phyloP scores from a whole-genome alignment of 208 protist genomes.

The Crithidia expoeki region DNA sequence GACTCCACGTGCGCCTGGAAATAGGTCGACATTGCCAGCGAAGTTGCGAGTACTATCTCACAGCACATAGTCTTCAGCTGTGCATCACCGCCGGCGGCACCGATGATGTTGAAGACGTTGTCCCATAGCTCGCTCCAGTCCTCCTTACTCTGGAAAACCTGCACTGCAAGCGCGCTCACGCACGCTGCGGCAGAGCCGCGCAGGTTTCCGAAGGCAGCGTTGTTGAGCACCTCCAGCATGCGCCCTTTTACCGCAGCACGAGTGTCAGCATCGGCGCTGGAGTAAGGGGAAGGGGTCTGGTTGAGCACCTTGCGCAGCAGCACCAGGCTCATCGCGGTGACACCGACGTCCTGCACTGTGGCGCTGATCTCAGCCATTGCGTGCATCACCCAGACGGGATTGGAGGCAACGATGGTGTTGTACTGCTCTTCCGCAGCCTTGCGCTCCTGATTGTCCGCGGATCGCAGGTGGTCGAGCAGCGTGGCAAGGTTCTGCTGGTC shows the following conservation, averaged over 20 bases:
- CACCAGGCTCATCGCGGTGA: slow-evolving; percentile 63
- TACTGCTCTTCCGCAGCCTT: slow-evolving; percentile 80
- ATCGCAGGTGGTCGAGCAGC: slow-evolving; percentile 56
- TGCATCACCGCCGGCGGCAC: slow-evolving; percentile 38
- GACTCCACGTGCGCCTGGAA: slow-evolving; percentile 47
- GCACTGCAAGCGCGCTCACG: slow-evolving; percentile 71
- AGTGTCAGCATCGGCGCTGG: slow-evolving; percentile 40
- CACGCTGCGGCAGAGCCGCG: slow-evolving; percentile 71
- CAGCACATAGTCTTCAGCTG: slow-evolving; percentile 78
- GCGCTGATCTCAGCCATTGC: slow-evolving; percentile 64
- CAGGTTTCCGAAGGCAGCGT: slow-evolving; percentile 52
- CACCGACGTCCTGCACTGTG: slow-evolving; percentile 39
- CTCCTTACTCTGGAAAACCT: slow-evolving; percentile 63
- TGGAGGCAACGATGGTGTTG: slow-evolving; percentile 40
- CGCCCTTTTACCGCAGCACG: slow-evolving; percentile 56
- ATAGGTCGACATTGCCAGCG: slow-evolving; percentile 52
- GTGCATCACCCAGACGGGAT: slow-evolving; percentile 68
- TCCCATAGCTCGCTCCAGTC: slow-evolving; percentile 82
- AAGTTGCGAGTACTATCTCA: slow-evolving; percentile 71
- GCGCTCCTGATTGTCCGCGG: slow-evolving; percentile 68
- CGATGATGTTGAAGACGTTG: slow-evolving; percentile 69
- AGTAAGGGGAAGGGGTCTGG: slow-evolving; percentile 52
- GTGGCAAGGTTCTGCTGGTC: slow-evolving; percentile 48
- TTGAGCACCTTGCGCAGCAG: slow-evolving; percentile 82
- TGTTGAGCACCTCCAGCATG: slow-evolving; percentile 69